Evolutionary conservation across 192 early-diverging fungal genomes (phyloP).

Genomic region (Gaertneriomyces semiglobifer): DNA sequence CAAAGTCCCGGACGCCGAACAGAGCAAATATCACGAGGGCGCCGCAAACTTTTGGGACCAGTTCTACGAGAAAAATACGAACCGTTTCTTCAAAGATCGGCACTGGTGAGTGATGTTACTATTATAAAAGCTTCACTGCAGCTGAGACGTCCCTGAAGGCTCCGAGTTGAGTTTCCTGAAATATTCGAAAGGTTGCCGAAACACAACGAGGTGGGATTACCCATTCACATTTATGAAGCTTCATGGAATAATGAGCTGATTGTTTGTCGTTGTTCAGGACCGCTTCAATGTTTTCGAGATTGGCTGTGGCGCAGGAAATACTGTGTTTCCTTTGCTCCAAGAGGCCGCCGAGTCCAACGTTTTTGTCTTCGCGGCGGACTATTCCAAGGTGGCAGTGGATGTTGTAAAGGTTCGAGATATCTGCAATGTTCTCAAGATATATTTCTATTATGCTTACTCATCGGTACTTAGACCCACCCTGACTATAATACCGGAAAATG

Average conservation of each 20-base stretch:
- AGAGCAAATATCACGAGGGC: conserved; percentile 52
- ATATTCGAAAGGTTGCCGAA: conserved; percentile 38
- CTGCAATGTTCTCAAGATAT: not conserved
- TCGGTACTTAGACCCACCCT: conserved; percentile 23
- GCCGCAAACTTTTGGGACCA: conserved; percentile 56
- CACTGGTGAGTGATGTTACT: conserved; percentile 39
- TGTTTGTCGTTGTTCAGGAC: not conserved
- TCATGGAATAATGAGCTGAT: not conserved
- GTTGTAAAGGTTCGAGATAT: conserved; percentile 73
- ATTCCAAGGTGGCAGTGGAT: conserved; percentile 81
- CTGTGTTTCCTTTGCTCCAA: conserved; percentile 86
- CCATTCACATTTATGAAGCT: conserved; percentile 19
- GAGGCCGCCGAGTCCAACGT: conserved; percentile 64
- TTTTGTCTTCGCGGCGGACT: conserved; percentile 92
- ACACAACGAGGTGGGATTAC: conserved; percentile 20
- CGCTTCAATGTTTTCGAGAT: conserved; percentile 77
- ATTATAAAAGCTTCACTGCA: not conserved
- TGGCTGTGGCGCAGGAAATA: conserved; percentile 93
- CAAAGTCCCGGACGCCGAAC: conserved; percentile 62
- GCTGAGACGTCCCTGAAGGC: conserved; percentile 9
- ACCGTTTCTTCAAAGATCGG: conserved; percentile 64
- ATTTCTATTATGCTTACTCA: conserved; percentile 9
- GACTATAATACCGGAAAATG: conserved; percentile 68
- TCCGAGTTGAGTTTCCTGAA: conserved; percentile 51
- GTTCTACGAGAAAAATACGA: conserved; percentile 55